Percentiles rank a stretch among this genome's conserved stretches.
Evolutionary conservation across 2,329 filamentous ascomycete species (phyloP).

Genomic region (Xenoacremonium recifei): DNA sequence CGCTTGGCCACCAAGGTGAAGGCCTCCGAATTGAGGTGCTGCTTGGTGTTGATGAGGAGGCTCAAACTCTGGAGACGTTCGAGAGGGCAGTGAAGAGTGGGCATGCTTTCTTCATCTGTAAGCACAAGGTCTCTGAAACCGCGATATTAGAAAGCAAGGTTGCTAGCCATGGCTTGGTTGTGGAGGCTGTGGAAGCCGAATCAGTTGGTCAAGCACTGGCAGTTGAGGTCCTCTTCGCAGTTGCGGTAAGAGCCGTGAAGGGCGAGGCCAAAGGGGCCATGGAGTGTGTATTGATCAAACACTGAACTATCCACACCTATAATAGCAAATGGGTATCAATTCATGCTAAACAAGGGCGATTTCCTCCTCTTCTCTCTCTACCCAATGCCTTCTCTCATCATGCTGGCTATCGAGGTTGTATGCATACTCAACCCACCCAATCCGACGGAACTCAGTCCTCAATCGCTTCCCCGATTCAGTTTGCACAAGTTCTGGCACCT

Average conservation of each 20-base stretch:
- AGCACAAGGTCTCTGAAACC: background rate
- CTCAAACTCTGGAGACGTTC: background rate
- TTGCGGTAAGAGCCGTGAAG: no score
- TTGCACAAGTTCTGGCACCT: background rate
- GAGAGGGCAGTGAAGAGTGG: background rate
- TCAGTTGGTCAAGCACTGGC: background rate
- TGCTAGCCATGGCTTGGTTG: no score
- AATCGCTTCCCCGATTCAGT: background rate
- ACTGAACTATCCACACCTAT: no score
- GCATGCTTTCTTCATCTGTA: background rate
- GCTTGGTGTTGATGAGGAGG: background rate
- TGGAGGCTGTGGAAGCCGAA: background rate
- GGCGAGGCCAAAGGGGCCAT: no score
- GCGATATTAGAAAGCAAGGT: no score
- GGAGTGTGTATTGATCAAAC: no score
- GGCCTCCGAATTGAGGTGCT: background rate
- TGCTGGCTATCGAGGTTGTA: background rate
- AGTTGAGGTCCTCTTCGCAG: no score
- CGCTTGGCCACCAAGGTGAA: background rate
- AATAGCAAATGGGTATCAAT: no score
- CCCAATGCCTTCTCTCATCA: background rate
- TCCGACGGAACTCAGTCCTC: background rate
- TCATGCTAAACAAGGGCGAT: background rate
- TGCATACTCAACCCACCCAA: constrained; percentile 3
- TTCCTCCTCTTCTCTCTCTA: background rate